Percentiles rank a stretch among this genome's conserved stretches.
phyloP scores from a whole-genome alignment of 2,329 filamentous ascomycete species.

The Talaromyces sp. region DNA sequence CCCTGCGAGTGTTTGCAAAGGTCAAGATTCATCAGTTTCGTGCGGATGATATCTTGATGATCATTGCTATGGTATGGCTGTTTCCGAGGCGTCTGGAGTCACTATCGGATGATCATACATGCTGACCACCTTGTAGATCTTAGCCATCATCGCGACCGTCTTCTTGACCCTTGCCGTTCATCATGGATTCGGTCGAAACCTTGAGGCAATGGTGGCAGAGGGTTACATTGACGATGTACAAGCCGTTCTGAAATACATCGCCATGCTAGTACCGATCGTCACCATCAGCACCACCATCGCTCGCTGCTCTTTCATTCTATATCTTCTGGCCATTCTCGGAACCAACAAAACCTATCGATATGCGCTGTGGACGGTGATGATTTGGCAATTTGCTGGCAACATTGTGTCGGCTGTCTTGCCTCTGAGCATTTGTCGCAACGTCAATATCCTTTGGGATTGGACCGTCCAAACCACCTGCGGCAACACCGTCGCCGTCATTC shows the following conservation, averaged over 20 bases:
- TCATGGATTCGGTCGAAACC: constrained; percentile 1
- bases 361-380: constrained; percentile 22
- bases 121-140: background rate
- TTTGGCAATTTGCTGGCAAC: constrained; percentile 24
- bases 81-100: background rate
- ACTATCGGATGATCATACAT: background rate
- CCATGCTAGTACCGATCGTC: background rate
- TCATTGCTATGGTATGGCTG: constrained; percentile 8
- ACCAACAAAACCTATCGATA: constrained; percentile 21
- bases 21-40: constrained; percentile 4
- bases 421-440: constrained; percentile 25
- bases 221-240: background rate
- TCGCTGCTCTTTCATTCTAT: constrained; percentile 23
- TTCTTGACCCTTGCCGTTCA: background rate
- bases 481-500: constrained; percentile 22
- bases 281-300: constrained; percentile 7
- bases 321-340: constrained; percentile 23
- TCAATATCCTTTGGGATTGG: constrained; percentile 24
- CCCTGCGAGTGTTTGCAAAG: constrained; percentile 8
- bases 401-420: constrained; percentile 22
- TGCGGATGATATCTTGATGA: constrained; percentile 12
- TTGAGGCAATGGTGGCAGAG: background rate
- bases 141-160: background rate
- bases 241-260: background rate
- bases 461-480: constrained; percentile 21